Evolutionary conservation across 345 rosid species (phyloP), one percentile per base, ranked within the genome.

Genomic region (Citrus maxima): DNA sequence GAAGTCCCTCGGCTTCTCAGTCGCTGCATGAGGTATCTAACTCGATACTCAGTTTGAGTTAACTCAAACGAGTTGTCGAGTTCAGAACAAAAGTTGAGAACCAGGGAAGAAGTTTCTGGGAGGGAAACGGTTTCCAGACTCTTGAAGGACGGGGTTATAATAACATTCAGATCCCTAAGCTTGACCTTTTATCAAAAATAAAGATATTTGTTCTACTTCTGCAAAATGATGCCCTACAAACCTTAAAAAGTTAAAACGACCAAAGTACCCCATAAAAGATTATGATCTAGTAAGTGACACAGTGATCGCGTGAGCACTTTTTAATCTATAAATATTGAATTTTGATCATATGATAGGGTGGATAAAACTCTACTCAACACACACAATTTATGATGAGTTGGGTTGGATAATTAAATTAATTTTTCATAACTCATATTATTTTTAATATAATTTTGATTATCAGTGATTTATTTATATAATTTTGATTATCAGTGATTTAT

Each of bases 1-100:
- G 88, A 86, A 72, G 81, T 61, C 77, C 93, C 92, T 85, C 85
- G 82, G 51, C 85, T 81, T 86, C 92, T 88, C 59, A 95, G 81
- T 78, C 90, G 91, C 85, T 89, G 91, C 97, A 92, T 92, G 0
- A 19, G 75, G 75, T 82, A 80, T 74, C 46, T 74, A 28, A 76
- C 28, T 63, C 28, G 14, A 13, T 1, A 55, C 67, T 25, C 81
- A 10, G 66, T 18, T 46, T 14, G 77, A 69, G 71, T 51, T 51
- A 25, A 59, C 60, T 64, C 67, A 1, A 21, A 37, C 38, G 77
- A 64, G 25, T 46, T 16, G 25, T 59, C 14, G 78, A 75, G 42
- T 75, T 49, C 49, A 30, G 16, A 3, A 8, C 70, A 59, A n/a
- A 6, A 62, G 51, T 1, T 6, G 51, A 10, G 21, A 46, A 61